phyloP scores from a whole-genome alignment of 345 rosid species.

The Hypericum perforatum region DNA sequence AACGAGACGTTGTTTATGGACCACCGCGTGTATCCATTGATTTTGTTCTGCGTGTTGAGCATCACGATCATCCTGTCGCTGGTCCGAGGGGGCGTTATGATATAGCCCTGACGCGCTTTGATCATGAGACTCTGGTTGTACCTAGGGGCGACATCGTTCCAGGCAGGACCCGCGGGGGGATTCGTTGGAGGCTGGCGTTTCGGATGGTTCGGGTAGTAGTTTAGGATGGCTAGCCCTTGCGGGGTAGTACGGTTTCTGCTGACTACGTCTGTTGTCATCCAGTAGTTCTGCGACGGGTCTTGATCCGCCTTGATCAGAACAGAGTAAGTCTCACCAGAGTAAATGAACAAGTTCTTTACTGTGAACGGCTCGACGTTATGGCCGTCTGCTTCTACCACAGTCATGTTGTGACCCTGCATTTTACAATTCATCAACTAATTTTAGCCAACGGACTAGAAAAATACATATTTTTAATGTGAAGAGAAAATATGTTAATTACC shows the following conservation, averaged over 20 bases:
- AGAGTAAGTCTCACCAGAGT: conserved; percentile 9
- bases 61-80: conserved; percentile 4
- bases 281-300: conserved; percentile 8
- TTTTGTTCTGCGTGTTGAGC: conserved; percentile 4
- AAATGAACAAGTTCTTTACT: neutral
- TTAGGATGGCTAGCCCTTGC: conserved; percentile 13
- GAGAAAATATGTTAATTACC: neutral
- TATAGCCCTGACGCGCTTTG: conserved; percentile 6
- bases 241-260: neutral
- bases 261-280: neutral
- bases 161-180: conserved; percentile 8
- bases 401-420: conserved; percentile 11
- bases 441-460: neutral
- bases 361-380: conserved; percentile 7
- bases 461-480: neutral
- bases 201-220: conserved; percentile 8
- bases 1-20: conserved; percentile 1
- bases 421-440: no score
- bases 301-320: conserved; percentile 3
- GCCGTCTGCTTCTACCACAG: conserved; percentile 11
- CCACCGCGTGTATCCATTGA: conserved; percentile 2
- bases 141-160: conserved; percentile 9
- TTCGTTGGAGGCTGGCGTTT: neutral
- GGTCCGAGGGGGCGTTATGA: neutral
- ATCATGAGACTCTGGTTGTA: conserved; percentile 8